Base-by-base conservation (phyloP, 495 filamentous ascomycete genomes). In the Penicillium odoratum region DNA sequence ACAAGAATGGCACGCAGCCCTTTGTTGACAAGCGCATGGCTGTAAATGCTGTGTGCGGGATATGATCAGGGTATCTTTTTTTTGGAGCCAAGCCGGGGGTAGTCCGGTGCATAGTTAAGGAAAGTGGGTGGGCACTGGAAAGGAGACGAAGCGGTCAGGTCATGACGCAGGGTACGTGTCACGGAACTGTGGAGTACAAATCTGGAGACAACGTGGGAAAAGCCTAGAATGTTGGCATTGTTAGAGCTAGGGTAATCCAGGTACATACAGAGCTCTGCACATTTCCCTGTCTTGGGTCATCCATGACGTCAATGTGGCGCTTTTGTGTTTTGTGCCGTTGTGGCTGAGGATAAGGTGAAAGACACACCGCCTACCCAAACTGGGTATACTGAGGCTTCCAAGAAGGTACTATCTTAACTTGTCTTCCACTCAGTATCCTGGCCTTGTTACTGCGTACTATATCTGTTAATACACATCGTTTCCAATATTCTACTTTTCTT, bases 141-240 rank as follows among this genome's bases (percentile, higher is more conserved):
- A 16, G 46, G 4, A 29, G 9, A 36, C 33, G 33, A 16, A 48
- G 47, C 25, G 48, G 28, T 60, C 56, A 62, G 46, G 51, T 34
- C 64, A 69, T 69, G 66, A 69, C 66, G 66, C 64, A 66, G 36
- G 42, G 8, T 56, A 57, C 53, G 60, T 60, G 47, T 55, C 29
- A 25, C 28, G 54, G 8, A 48, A 40, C 44, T 45, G 57, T 52
- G 50, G 44, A 43, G 31, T 46, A 16, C 25, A 18, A 16, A 44
- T 28, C 51, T 53, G 6, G 5, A 7, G 29, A 53, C 1, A 31
- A 31, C 16, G 31, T 44, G 25, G 43, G 51, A 31, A 26, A 13
- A 10, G 51, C 46, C 43, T 53, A 55, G 55, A 46, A 28, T 18
- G 40, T 2, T n/a, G 25, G 52, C 49, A 60, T 11, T 51, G n/a